Conservation (phyloP, 1,139 yeast genomes). For the Ogataea hybrid region DNA sequence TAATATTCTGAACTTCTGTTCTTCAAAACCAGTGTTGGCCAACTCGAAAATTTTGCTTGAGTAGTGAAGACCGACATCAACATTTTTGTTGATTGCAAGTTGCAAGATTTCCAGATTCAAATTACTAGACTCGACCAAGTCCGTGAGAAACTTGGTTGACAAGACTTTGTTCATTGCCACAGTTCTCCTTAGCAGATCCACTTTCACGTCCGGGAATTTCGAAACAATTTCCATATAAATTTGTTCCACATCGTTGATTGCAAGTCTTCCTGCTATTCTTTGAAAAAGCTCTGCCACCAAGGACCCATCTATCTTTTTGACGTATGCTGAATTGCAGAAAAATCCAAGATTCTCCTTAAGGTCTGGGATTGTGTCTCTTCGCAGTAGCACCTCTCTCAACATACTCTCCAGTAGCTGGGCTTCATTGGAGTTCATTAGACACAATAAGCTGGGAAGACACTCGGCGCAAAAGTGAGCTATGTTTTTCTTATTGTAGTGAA, state of each 20-base stretch:
- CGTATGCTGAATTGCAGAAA: constrained; percentile 19
- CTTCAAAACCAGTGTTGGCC: not conserved
- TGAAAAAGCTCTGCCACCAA: constrained; percentile 17
- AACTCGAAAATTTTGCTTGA: constrained; percentile 18
- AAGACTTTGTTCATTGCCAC: constrained; percentile 26
- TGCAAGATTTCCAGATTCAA: constrained; percentile 18
- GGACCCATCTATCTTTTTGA: constrained; percentile 8
- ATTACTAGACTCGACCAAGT: constrained; percentile 18
- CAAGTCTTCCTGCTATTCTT: constrained; percentile 19
- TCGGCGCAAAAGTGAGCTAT: constrained; percentile 22
- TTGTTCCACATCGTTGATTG: constrained; percentile 20
- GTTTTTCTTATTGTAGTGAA: constrained; percentile 26
- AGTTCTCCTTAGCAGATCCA: constrained; percentile 21
- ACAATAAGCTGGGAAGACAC: constrained; percentile 23
- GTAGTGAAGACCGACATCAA: constrained; percentile 28
- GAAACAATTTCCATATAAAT: constrained; percentile 19
- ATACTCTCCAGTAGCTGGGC: constrained; percentile 12
- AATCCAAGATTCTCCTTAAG: constrained; percentile 22
- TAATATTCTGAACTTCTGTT: constrained; percentile 29
- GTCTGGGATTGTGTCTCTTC: constrained; percentile 17
- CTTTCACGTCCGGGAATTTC: constrained; percentile 20
- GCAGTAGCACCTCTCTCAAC: constrained; percentile 19
- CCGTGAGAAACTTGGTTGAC: constrained; percentile 26
- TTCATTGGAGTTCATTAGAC: constrained; percentile 6
- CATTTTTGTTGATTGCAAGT: constrained; percentile 25